Percentiles rank a stretch among this genome's conserved stretches.
Conservation (phyloP, 164 flowering plant genomes). For the Macadamia tetraphylla region DNA sequence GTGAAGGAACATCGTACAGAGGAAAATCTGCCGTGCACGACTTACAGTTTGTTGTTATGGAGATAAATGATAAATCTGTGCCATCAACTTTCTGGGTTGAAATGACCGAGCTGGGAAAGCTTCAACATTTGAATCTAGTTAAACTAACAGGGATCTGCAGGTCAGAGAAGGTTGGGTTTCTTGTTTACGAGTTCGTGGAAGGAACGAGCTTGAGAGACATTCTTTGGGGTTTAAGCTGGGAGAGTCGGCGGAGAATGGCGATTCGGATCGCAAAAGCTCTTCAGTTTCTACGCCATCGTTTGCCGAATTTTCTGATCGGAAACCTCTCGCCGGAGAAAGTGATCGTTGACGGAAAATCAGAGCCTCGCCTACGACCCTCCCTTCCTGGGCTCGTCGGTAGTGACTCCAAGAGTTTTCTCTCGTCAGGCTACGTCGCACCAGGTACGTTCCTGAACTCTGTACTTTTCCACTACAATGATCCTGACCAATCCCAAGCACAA, state of each 20-base stretch:
- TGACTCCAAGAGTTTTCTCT: slow-evolving; percentile 31
- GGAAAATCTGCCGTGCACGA: slow-evolving; percentile 27
- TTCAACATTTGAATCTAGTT: slow-evolving; percentile 47
- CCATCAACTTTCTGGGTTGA: slow-evolving; percentile 36
- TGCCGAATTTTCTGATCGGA: slow-evolving; percentile 32
- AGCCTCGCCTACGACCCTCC: slow-evolving; percentile 40
- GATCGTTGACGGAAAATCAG: slow-evolving; percentile 40
- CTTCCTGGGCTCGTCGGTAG: slow-evolving; percentile 19
- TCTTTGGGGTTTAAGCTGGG: slow-evolving; percentile 45
- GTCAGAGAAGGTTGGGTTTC: slow-evolving; percentile 38
- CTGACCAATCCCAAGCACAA: too few relatives aligned
- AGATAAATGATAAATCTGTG: slow-evolving; percentile 23
- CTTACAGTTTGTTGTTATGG: slow-evolving; percentile 36
- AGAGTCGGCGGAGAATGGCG: slow-evolving; percentile 34
- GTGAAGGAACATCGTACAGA: slow-evolving; percentile 25
- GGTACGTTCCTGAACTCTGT: slow-evolving; percentile 31
- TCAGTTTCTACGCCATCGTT: slow-evolving; percentile 39
- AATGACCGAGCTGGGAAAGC: slow-evolving; percentile 29
- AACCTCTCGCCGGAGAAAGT: slow-evolving; percentile 44
- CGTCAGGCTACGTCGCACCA: slow-evolving; percentile 55
- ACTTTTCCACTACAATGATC: too few relatives aligned
- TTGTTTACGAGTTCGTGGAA: slow-evolving; percentile 43
- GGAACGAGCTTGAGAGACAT: slow-evolving; percentile 45
- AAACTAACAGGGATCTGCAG: slow-evolving; percentile 45
- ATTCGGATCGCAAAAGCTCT: slow-evolving; percentile 61